phyloP scores from a whole-genome alignment of 75 land plant genomes.

The Isoetes taiwanensis region DNA sequence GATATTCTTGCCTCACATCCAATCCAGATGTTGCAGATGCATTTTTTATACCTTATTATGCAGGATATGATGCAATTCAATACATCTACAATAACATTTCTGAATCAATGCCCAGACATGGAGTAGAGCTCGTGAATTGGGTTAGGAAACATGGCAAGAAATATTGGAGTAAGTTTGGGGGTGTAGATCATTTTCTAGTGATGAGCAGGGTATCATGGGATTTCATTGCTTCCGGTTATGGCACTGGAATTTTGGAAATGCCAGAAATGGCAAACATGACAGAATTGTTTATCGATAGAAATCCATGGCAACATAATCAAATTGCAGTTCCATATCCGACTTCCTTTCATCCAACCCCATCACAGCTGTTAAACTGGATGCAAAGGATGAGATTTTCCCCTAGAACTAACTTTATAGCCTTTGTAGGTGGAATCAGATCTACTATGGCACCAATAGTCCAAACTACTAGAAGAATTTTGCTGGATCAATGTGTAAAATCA shows the following conservation, averaged over 20 bases:
- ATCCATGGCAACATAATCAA: constrained; percentile 40
- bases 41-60: constrained; percentile 66
- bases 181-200: constrained; percentile 57
- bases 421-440: too few species aligned
- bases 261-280: constrained; percentile 48
- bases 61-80: constrained; percentile 40
- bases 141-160: constrained; percentile 11
- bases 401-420: too few species aligned
- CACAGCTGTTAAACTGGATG: constrained; percentile 16
- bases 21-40: constrained; percentile 39
- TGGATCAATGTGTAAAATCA: not conserved
- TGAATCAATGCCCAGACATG: constrained; percentile 13
- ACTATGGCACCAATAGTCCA: too few species aligned
- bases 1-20: constrained; percentile 52
- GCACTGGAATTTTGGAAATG: constrained; percentile 40
- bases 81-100: constrained; percentile 42
- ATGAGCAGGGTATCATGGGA: constrained; percentile 70
- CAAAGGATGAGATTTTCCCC: too few species aligned
- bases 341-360: constrained; percentile 43
- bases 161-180: constrained; percentile 28
- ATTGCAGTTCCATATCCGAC: constrained; percentile 59
- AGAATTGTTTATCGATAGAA: constrained; percentile 27
- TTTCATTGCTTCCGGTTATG: constrained; percentile 26
- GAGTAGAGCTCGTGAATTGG: constrained; percentile 24
- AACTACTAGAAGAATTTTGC: not conserved